Evolutionary conservation across 306 rosid species (phyloP).

Genomic region (Prinsepia uniflora): DNA sequence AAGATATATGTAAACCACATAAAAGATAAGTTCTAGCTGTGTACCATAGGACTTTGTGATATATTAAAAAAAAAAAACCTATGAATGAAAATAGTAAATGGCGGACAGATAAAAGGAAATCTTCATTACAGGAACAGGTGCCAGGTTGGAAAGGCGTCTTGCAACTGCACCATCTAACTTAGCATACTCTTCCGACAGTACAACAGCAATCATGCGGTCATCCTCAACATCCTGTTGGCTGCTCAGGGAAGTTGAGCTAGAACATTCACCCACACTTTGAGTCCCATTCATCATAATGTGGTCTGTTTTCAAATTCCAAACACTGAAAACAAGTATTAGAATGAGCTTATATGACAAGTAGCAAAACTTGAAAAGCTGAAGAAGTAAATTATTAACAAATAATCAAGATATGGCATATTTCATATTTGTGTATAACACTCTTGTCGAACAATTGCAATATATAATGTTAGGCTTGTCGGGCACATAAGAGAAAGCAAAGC

Average conservation of each 20-base stretch:
- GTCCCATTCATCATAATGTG: slow-evolving; percentile 41
- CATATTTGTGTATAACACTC: neutral
- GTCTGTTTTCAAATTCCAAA: neutral
- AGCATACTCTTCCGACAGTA: slow-evolving; percentile 77
- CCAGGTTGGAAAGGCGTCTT: slow-evolving; percentile 62
- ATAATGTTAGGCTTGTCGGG: slow-evolving; percentile 2
- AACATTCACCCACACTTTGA: slow-evolving; percentile 47
- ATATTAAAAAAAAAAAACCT: neutral
- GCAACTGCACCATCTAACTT: slow-evolving; percentile 61
- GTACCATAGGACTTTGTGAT: neutral
- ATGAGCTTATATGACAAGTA: slow-evolving; percentile 2
- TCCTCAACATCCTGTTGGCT: slow-evolving; percentile 56
- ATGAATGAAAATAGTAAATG: slow-evolving; percentile 11
- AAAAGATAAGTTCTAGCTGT: neutral
- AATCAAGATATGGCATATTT: neutral
- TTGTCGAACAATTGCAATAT: slow-evolving; percentile 5
- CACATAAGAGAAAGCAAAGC: neutral
- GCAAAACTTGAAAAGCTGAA: neutral
- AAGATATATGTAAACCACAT: neutral
- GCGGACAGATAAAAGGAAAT: neutral
- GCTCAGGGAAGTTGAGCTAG: slow-evolving; percentile 57
- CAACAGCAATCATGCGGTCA: slow-evolving; percentile 77
- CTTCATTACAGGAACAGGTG: slow-evolving; percentile 58
- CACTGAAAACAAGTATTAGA: neutral
- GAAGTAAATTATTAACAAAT: neutral